A percentile compares a stretch with the other conserved stretches of the same genome.
Evolutionary conservation across 2,329 filamentous ascomycete genomes (phyloP).

Genomic region (Simplicillium sp.): DNA sequence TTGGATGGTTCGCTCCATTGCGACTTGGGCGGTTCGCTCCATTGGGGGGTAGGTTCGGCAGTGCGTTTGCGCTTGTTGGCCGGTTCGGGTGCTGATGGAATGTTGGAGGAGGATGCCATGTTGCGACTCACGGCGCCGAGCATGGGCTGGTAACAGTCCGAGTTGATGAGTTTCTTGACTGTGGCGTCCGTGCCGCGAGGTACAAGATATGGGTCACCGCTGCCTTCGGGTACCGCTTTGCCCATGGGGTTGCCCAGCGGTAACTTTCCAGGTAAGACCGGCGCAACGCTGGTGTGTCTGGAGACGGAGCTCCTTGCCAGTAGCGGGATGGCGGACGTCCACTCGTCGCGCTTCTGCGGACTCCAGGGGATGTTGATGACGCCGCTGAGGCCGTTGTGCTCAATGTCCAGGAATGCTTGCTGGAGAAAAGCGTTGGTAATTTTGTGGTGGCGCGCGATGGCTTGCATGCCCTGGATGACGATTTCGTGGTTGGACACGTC

Average conservation of each 20-base stretch:
- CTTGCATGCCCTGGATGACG: slow-evolving; percentile 68
- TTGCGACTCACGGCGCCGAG: slow-evolving; percentile 23
- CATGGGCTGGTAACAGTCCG: slow-evolving; percentile 20
- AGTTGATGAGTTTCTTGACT: slow-evolving; percentile 9
- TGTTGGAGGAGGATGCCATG: slow-evolving; percentile 6
- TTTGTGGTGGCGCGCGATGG: slow-evolving; percentile 61
- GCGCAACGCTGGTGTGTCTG: slow-evolving; percentile 26
- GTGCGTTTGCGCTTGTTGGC: slow-evolving; percentile 22
- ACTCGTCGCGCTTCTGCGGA: slow-evolving; percentile 16
- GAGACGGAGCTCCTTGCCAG: slow-evolving; percentile 35
- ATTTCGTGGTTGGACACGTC: slow-evolving; percentile 55
- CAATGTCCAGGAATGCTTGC: slow-evolving; percentile 75
- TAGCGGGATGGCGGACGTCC: slow-evolving; percentile 33
- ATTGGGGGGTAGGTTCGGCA: slow-evolving; percentile 14
- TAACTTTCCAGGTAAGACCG: slow-evolving; percentile 34
- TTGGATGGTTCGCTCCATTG: background rate
- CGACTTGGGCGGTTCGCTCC: slow-evolving; percentile 8
- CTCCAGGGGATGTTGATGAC: slow-evolving; percentile 26
- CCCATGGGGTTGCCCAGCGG: slow-evolving; percentile 25
- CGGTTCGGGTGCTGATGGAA: slow-evolving; percentile 8
- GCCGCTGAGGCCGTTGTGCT: slow-evolving; percentile 34
- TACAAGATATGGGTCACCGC: background rate
- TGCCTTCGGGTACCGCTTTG: background rate
- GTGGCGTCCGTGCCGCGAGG: slow-evolving; percentile 1
- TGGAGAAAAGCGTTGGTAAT: slow-evolving; percentile 78